Evolutionary conservation across 768 basidiomycete genomes (phyloP), one percentile per base, ranked within the genome.

Genomic region (Imleria badia): DNA sequence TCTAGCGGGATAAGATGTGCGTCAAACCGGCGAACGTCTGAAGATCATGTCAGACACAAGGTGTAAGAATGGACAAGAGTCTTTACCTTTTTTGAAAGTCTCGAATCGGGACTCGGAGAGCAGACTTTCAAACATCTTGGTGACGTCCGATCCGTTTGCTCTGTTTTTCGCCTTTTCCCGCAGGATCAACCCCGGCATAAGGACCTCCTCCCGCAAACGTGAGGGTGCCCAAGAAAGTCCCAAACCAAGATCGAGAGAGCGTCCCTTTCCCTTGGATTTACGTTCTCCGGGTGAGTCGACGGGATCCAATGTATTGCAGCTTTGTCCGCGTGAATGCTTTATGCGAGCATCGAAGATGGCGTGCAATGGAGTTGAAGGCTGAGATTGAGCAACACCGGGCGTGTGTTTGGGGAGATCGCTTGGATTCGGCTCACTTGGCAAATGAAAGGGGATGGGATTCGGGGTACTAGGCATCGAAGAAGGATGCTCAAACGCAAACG

Each of bases 1-100:
- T 91, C 86, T 46, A 91, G 83, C 4, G 87, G 84, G 44, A 91
- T 90, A 40, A 81, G 76, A 56, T 86, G 81, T 19, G 84, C 84
- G 66, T 91, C 89, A 63, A 86, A 91, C 55, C 82, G 82, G 65
- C 83, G 83, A 15, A 90, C 85, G 71, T 87, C 88, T 90, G 29
- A 30, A 51, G 2, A 35, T 11, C 8, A 65, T 45, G 45, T 63
- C 48, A 51, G 48, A 40, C 54, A 60, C 61, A 49, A 19, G 46
- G 23, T 40, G 52, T 34, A 55, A n/a, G 14, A 22, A 15, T 10
- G 39, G 44, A 56, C 60, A 26, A 45, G 48, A 36, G 34, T 73
- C 12, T 85, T 70, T 67, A 89, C 89, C 90, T 64, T 76, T 82
- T 70, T 85, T 89, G 75, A 80, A 76, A 40, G 70, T 64, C 44